Base-by-base conservation (phyloP, 2,329 filamentous ascomycete genomes). In the Pseudogymnoascus sp. region DNA sequence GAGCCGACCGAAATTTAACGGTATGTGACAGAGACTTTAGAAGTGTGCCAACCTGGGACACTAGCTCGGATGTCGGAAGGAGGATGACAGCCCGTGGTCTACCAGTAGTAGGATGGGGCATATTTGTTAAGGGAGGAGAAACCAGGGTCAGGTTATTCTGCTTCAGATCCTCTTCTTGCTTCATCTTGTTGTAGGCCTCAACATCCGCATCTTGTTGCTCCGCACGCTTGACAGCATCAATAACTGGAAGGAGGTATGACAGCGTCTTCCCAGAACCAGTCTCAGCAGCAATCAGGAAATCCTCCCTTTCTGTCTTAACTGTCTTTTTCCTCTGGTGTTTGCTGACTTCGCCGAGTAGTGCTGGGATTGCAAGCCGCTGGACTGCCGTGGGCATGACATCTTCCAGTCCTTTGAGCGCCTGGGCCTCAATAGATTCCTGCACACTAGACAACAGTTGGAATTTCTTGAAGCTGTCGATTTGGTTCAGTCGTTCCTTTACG, bases 231-330 rank as follows among this genome's bases (percentile, higher is more conserved):
- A 99, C 76, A 8, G 90, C 89, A 76, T 99, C 87, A 62, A 99
- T 80, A 15, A 88, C 83, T 0, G 95, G 96, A 4, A 97, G 77
- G 4, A 97, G 79, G 73, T 99, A 99, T 8, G 95, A 91, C 66
- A 99, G 79, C 0, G 95, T 99, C 79, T 99, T 99, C 65, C 95
- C 95, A 0, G 95, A 97, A 11, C 95, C 95, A 0, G 95, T 99
- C 79, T 99, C 95, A 10, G 95, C 95, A 3, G 95, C 95, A 60
- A 99, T 81, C 11, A 99, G 81, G 72, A 91, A 97, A 77, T 79
- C 83, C 65, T 77, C 76, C 68, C 72, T 81, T 63, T 66, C 73
- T 15, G 28, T 11, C 67, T 76, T 73, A 61, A 61, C 67, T 4
- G 66, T 68, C 38, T 71, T 68, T 42, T 72, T 74, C 64, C 71